phyloP scores from a whole-genome alignment of 208 protist genomes.

The Porcisia hertigi region DNA sequence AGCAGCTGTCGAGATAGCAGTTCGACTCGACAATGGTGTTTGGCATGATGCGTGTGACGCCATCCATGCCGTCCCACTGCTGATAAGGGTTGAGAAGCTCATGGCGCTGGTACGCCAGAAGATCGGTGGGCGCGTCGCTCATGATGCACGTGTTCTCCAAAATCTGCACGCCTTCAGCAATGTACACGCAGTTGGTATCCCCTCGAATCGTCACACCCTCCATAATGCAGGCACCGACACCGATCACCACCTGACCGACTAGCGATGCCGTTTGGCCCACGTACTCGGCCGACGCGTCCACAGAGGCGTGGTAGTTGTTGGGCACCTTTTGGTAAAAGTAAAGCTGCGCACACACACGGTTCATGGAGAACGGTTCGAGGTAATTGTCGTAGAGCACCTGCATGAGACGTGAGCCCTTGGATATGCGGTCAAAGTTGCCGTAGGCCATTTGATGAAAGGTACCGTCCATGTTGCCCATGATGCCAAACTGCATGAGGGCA shows the following conservation, averaged over 20 bases:
- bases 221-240: conserved; percentile 79
- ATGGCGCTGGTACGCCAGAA: conserved; percentile 83
- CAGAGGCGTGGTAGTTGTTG: conserved; percentile 86
- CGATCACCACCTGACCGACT: conserved; percentile 79
- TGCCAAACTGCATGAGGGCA: conserved; percentile 64
- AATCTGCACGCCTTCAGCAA: conserved; percentile 84
- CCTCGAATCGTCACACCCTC: conserved; percentile 85
- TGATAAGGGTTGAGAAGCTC: conserved; percentile 90
- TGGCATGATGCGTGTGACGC: conserved; percentile 74
- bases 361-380: conserved; percentile 87
- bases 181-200: conserved; percentile 88
- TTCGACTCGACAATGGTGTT: conserved; percentile 88
- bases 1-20: conserved; percentile 89
- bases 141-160: conserved; percentile 90
- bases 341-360: conserved; percentile 86
- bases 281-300: conserved; percentile 82
- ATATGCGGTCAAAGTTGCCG: conserved; percentile 63
- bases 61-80: conserved; percentile 88
- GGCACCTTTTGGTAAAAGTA: conserved; percentile 86
- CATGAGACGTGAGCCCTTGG: conserved; percentile 72
- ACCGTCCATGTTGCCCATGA: conserved; percentile 63
- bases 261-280: conserved; percentile 82
- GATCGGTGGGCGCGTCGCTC: conserved; percentile 79
- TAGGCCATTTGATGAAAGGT: conserved; percentile 67
- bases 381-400: conserved; percentile 91